Conservation (phyloP, 495 filamentous ascomycete species). For the Penicillium canescens region DNA sequence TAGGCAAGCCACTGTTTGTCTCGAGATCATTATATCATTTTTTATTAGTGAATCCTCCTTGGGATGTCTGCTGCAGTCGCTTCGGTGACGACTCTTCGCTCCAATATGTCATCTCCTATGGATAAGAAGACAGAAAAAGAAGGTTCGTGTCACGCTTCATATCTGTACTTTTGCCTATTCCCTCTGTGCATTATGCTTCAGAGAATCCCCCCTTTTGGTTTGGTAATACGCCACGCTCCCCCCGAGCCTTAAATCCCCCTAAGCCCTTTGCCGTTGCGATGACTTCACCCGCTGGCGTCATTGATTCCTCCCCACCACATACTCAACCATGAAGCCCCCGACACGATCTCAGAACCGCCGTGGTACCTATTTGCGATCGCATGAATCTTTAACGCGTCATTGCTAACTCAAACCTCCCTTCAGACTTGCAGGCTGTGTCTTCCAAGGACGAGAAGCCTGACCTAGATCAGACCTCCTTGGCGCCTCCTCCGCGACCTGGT, state of each 20-base stretch:
- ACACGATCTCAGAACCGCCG: constrained; percentile 20
- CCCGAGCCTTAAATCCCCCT: constrained; percentile 29
- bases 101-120: constrained; percentile 41
- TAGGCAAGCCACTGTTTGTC: constrained; percentile 17
- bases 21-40: constrained; percentile 5
- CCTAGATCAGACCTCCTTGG: constrained; percentile 57
- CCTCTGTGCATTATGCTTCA: constrained; percentile 16
- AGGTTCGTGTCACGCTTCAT: constrained; percentile 22
- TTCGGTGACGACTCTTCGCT: constrained; percentile 34
- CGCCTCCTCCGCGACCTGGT: constrained; percentile 76
- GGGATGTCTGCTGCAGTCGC: constrained; percentile 52
- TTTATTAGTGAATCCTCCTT: constrained; percentile 1
- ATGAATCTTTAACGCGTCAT: constrained; percentile 14
- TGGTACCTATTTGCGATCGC: constrained; percentile 32
- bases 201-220: constrained; percentile 25
- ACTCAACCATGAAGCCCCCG: constrained; percentile 20
- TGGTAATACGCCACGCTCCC: constrained; percentile 38
- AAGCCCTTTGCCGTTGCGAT: constrained; percentile 39
- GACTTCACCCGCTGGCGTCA: constrained; percentile 50
- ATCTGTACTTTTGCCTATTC: constrained; percentile 6
- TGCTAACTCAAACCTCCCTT: constrained; percentile 26
- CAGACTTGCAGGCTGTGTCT: constrained; percentile 46
- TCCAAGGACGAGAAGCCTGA: constrained; percentile 44
- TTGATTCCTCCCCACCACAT: constrained; percentile 27
- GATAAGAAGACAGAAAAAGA: constrained; percentile 52